Conservation (phyloP, 1,284 basidiomycete genomes). For the Singerocomus inundabilis region DNA sequence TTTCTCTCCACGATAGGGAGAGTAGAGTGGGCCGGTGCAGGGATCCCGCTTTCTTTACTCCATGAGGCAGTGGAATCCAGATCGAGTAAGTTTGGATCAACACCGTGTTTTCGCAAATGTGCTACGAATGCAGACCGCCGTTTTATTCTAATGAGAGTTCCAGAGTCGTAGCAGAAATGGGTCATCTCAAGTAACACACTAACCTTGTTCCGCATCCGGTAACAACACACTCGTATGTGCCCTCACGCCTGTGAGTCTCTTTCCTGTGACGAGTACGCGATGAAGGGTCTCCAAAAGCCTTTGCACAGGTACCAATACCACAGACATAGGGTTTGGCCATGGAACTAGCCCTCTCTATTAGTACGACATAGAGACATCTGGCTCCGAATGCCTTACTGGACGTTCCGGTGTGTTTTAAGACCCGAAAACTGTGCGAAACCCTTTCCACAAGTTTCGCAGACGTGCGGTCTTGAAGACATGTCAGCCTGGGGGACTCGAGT, state of each 20-base stretch:
- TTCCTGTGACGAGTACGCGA: slow-evolving; percentile 59
- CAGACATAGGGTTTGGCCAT: slow-evolving; percentile 52
- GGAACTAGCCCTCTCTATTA: slow-evolving; percentile 40
- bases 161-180: slow-evolving; percentile 1
- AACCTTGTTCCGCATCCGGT: slow-evolving; percentile 48
- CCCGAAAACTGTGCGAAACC: slow-evolving; percentile 53
- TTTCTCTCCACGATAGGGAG: slow-evolving; percentile 3
- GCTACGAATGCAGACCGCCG: slow-evolving; percentile 53
- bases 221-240: slow-evolving; percentile 45
- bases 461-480: slow-evolving; percentile 40
- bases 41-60: not conserved
- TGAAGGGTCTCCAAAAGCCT: slow-evolving; percentile 61
- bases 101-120: slow-evolving; percentile 52
- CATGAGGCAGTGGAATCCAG: slow-evolving; percentile 12
- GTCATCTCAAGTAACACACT: slow-evolving; percentile 6
- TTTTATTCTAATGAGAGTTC: slow-evolving; percentile 48
- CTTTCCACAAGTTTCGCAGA: slow-evolving; percentile 47
- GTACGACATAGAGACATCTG: not conserved
- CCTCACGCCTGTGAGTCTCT: slow-evolving; percentile 48
- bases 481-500: not conserved
- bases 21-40: not conserved
- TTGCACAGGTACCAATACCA: slow-evolving; percentile 40
- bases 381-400: slow-evolving; percentile 46
- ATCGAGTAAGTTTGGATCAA: slow-evolving; percentile 30
- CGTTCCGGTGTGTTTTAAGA: slow-evolving; percentile 57